Evolutionary conservation across 2,329 filamentous ascomycete genomes (phyloP), one percentile per base, ranked within the genome.

Genomic region (Scytalidium lignicola): DNA sequence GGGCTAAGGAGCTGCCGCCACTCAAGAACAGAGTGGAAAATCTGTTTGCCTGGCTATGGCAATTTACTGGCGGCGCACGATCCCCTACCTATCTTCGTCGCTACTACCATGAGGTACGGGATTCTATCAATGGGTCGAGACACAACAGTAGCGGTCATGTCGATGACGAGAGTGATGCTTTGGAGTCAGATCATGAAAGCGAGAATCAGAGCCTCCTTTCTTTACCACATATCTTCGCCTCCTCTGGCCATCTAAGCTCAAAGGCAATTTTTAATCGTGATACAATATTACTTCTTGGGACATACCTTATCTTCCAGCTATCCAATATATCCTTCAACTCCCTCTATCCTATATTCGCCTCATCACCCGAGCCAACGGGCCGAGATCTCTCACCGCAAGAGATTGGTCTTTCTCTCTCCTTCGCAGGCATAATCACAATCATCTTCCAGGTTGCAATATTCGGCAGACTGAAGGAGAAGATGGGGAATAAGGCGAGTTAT

Each of bases 251-350:
- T 48, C 68, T 84, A 10, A 73, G 73, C 1, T 72, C 70, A 20
- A 78, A 78, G 32, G 74, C 82, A 45, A 59, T 96, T 1, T 75
- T 92, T 45, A 95, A 88, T 61, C 78, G 83, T 50, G 90, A 93
- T 51, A 96, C 90, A 0, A 66, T 96, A 12, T 73, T 95, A 2
- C 78, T 99, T 0, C 78, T 99, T 5, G 66, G 81, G 46, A 95
- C 91, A 0, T 97, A 96, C 62, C 80, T 96, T 41, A 85, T 97
- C 44, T 99, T 97, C 64, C 91, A 96, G 62, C 76, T 99, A 4
- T 85, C 88, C 52, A 97, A 97, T 66, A 90, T 96, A 56, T 90
- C 90, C 3, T 99, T 91, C 76, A 96, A 96, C 68, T 92, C 89
- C 17, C 74, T 99, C 0, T 99, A 95, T 61, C 93, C 93, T 1